Base-by-base conservation (phyloP, 2,329 filamentous ascomycete genomes). In the Fusarium torulosum region DNA sequence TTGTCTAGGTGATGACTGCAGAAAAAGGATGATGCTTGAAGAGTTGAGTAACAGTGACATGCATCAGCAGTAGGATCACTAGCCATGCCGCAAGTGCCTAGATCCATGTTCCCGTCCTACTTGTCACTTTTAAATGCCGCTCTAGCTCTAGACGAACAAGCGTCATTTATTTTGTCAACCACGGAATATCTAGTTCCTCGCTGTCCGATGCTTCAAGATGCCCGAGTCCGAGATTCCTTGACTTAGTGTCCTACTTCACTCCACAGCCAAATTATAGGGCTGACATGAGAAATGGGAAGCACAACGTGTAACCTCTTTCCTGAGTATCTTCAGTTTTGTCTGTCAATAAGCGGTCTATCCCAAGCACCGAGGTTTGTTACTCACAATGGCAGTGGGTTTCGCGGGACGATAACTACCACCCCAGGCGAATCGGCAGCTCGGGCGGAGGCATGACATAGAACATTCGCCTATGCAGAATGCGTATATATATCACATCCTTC, bases 1-100 rank as follows among this genome's bases (percentile, higher is more conserved):
- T 8, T 33, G 33, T 59, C 40, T 51, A 59, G 27, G 46, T 60
- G 64, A 67, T 68, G 64, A 61, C 64, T 31, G 64, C 64, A 67
- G 57, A 46, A 14, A 13, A 31, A 31, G 41, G 27, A 44, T 31
- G 27, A 29, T 38, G 27, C 11, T 43, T 25, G 6, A 20, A 42
- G 29, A 63, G 44, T 29, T 29, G 27, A 29, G 27, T 29, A 5
- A 13, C 10, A 63, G 59, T 65, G 44, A 27, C 64, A 55, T 67
- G 61, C 64, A 55, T 51, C 49, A 45, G 23, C 8, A 29, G 27
- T 13, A 29, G 11, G 27, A 43, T 25, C 37, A 40, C 40, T 33
- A 51, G 27, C 25, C 40, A 29, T 37, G 31, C 37, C 46, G 31
- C 56, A 67, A 67, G 58, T 42, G 31, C 43, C 43, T 59, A 43